A percentile compares a stretch with the other conserved stretches of the same genome.
phyloP scores from a whole-genome alignment of 345 rosid species.

The Ailanthus altissimus region DNA sequence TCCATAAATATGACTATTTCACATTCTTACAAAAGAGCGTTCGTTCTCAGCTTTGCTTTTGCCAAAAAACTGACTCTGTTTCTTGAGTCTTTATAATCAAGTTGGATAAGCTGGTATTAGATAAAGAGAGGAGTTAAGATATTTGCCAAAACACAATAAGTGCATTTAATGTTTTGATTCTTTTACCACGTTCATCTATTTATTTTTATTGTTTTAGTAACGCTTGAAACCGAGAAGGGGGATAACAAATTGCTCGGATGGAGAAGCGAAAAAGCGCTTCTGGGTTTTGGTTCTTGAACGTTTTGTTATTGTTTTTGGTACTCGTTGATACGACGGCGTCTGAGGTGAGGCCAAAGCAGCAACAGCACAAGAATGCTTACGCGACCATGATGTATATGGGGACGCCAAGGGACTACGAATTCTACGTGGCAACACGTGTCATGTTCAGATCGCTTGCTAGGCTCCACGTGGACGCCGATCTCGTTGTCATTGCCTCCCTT shows the following conservation, averaged over 20 bases:
- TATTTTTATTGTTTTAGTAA: background rate
- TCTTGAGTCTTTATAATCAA: background rate
- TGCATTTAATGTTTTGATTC: background rate
- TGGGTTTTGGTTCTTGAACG: background rate
- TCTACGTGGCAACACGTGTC: conserved; percentile 90
- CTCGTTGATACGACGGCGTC: conserved; percentile 2
- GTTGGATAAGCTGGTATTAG: background rate
- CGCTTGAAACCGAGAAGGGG: background rate
- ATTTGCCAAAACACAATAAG: background rate
- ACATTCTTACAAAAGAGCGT: background rate
- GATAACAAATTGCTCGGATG: background rate
- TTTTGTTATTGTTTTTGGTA: conserved; percentile 3
- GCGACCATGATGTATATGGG: conserved; percentile 99
- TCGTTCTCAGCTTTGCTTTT: background rate
- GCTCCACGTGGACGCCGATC: conserved; percentile 79
- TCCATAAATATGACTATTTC: background rate
- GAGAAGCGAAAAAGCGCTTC: background rate
- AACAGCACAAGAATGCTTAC: conserved; percentile 70
- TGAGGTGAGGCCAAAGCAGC: conserved; percentile 21
- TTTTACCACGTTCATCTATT: background rate
- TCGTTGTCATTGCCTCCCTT: conserved; percentile 89
- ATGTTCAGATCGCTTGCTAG: conserved; percentile 73
- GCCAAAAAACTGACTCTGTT: background rate
- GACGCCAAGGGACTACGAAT: conserved; percentile 97
- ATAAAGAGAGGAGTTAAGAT: background rate